phyloP scores from a whole-genome alignment of 1,284 basidiomycete genomes.

The Naganishia liquefaciens region DNA sequence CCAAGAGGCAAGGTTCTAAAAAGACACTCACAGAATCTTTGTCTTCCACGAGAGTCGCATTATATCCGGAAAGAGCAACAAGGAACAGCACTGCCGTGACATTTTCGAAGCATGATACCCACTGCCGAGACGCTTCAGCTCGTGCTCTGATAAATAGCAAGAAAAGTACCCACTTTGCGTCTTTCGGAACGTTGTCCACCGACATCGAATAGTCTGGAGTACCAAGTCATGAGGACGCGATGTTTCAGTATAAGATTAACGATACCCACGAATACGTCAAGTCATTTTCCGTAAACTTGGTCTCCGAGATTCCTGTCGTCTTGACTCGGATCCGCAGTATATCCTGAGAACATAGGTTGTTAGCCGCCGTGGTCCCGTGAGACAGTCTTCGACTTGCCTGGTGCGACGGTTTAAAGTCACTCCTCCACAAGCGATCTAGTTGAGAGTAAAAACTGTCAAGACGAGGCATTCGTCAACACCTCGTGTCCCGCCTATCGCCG shows the following conservation, averaged over 20 bases:
- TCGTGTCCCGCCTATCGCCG: no score
- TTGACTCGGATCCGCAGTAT: constrained; percentile 82
- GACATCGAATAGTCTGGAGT: constrained; percentile 78
- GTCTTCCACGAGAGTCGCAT: constrained; percentile 91
- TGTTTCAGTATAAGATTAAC: background rate
- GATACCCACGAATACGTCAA: constrained; percentile 38
- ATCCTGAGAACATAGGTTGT: constrained; percentile 54
- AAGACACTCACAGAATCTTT: constrained; percentile 70
- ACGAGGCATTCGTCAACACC: background rate
- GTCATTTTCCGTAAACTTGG: constrained; percentile 65
- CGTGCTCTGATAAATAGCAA: no score
- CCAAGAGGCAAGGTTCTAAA: background rate
- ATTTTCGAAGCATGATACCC: constrained; percentile 77
- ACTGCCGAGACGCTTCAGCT: background rate
- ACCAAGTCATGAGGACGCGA: constrained; percentile 15
- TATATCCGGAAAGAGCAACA: constrained; percentile 90
- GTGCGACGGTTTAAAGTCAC: constrained; percentile 67
- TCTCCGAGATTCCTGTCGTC: constrained; percentile 93
- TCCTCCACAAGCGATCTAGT: constrained; percentile 75
- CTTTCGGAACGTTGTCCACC: constrained; percentile 92
- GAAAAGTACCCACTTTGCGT: constrained; percentile 65
- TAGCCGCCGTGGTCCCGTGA: background rate
- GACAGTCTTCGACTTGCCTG: background rate
- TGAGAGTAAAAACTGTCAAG: constrained; percentile 66
- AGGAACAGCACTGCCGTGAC: constrained; percentile 94